Base-by-base conservation (phyloP, 148 eudicot genomes). In the Simmondsia chinensis region DNA sequence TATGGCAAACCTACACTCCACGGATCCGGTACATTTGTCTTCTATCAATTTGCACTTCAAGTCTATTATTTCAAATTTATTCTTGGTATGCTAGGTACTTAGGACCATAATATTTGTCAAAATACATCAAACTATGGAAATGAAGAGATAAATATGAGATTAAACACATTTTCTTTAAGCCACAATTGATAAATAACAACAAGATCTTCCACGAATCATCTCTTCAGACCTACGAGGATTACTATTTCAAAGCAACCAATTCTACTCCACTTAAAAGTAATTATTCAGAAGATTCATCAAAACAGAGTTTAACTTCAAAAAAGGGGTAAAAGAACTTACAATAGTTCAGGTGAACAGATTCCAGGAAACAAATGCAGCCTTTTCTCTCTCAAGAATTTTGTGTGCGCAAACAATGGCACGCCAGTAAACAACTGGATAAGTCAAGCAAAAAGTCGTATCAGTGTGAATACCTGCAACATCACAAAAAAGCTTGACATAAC, bases 341-440 rank as follows among this genome's bases (percentile, higher is more conserved):
- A 11, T 51, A 89, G 44, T 52, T 72, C 64, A 32, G 64, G 61
- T 15, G 94, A 53, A 57, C 57, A 72, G 57, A 89, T 47, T 48
- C 77, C 71, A 29, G 88, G 65, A 45, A 73, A 70, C 32, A 74
- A 29, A 53, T 71, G 77, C 47, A 89, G 72, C 76, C 63, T 78
- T 45, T 77, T 75, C 50, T 74, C 75, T 58, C 74, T 79, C 39
- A 79, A 41, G 54, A 89, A 83, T 55, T 85, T 70, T 14, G 63
- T 60, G 61, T 85, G 94, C 27, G 69, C 70, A 65, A 89, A 89
- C 48, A 85, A 51, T 19, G 80, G 71, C 51, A 81, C 67, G 32
- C 95, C 88, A 50, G 80, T 83, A 61, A 75, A 82, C 35, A 89
- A 59, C 96, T 87, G 94, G 60, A 69, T n/a, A 25, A 31, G 44